Base-by-base conservation (phyloP, 257 asterid species). In the Ocimum tenuiflorum region DNA sequence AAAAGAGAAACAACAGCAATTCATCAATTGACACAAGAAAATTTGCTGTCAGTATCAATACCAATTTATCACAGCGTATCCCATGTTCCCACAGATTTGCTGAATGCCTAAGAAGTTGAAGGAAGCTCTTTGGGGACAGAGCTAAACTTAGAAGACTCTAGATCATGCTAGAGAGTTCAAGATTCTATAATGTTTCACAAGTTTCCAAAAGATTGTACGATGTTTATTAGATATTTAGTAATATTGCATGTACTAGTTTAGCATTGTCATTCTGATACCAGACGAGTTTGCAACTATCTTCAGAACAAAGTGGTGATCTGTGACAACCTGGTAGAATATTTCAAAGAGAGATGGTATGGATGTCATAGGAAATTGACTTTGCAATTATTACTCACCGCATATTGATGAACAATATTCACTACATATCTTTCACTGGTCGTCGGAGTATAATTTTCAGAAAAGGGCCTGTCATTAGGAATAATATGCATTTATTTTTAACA, bases 381-480 rank as follows among this genome's bases (percentile, higher is more conserved):
- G 67, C 61, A 47, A 38, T 50, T 27, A 27, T 1, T 27, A 42
- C 96, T 84, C 78, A 89, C 99, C 91, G 68, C 67, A 75, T 70
- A 84, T 68, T 77, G 88, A 71, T 86, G 80, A 52, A 90, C 89
- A 47, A 80, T 75, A 81, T 88, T 94, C 69, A 81, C 95, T 63
- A 55, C 87, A 81, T 78, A 90, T 55, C 80, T 85, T 58, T 82
- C 94, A 6, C 71, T 73, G 15, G 67, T 69, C 15, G 95, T 84
- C 24, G 87, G 91, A 51, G 60, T 68, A 74, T 85, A 79, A 59
- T 78, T 82, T 73, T 86, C 92, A 57, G 94, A 80, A 77, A 90
- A 94, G 43, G 95, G 96, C 91, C 99, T 94, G 82, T 64, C 41
- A 33, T 45, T 35, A 62, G 55, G 79, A 69, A 73, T 64, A 58